These are phyloP conservation scores for Monilinia fructigena DNA, from an alignment of 2,329 filamentous ascomycete species.

Conservation along the genomic window DNA sequence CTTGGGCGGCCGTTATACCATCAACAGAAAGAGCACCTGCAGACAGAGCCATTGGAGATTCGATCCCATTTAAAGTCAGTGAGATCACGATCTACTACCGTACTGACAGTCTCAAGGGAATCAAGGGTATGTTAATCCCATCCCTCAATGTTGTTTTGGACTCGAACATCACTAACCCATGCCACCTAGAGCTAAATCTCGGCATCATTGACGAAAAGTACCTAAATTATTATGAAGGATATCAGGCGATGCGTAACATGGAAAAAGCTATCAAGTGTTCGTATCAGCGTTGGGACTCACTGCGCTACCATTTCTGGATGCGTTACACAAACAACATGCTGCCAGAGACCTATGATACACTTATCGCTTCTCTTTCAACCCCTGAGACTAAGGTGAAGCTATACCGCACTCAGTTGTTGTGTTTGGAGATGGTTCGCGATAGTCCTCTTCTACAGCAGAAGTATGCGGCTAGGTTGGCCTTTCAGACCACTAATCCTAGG, in stretches of 20 bases:
- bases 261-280: neutral
- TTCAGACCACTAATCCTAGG: neutral
- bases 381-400: neutral
- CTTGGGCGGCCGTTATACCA: neutral
- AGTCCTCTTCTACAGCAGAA: neutral
- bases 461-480: neutral
- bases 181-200: neutral
- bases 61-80: neutral
- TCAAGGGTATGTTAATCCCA: neutral
- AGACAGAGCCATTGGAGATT: neutral
- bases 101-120: neutral
- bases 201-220: neutral
- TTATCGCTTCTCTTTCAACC: neutral
- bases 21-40: neutral
- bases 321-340: neutral
- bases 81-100: neutral
- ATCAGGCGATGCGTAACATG: slow-evolving; percentile 8
- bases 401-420: neutral
- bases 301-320: neutral
- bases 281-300: neutral
- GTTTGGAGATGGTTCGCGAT: neutral
- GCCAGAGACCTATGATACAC: neutral
- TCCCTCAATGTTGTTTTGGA: too few species aligned
- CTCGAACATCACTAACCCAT: neutral
- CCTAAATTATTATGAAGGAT: neutral